These are phyloP conservation scores for Hyaloraphidium curvatum DNA, from an alignment of 192 early-diverging fungal genomes.

Conservation along the genomic window DNA sequence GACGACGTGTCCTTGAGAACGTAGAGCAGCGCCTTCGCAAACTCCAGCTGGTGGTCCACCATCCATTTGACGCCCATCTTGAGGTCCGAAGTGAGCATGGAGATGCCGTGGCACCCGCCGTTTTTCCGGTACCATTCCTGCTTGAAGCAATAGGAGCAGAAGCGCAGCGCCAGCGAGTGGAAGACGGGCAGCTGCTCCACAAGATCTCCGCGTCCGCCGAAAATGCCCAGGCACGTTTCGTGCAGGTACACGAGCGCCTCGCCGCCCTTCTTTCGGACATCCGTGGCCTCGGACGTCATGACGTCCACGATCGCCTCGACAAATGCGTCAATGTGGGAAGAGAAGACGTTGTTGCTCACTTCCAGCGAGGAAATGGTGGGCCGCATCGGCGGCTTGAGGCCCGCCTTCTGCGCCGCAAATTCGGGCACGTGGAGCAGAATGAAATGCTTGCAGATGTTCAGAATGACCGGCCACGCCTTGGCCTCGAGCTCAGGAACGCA, in stretches of 20 bases:
- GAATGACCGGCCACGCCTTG: conserved; percentile 39
- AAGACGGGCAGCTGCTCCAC: conserved; percentile 51
- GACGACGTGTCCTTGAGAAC: conserved; percentile 80
- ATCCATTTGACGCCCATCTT: conserved; percentile 79
- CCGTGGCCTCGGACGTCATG: conserved; percentile 44
- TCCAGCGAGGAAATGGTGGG: conserved; percentile 10
- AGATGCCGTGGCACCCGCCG: conserved; percentile 80
- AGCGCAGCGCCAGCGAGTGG: conserved; percentile 56
- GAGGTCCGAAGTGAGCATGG: conserved; percentile 58
- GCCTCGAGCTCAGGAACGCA: conserved; percentile 34
- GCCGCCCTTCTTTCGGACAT: conserved; percentile 41
- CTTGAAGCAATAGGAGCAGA: conserved; percentile 82
- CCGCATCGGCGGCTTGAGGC: not conserved
- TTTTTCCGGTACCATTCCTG: conserved; percentile 69
- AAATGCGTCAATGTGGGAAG: conserved; percentile 33
- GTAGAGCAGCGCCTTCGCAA: conserved; percentile 78
- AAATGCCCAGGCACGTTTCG: conserved; percentile 18
- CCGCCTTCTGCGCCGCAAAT: conserved; percentile 29
- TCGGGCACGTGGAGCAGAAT: conserved; percentile 52
- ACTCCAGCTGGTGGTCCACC: conserved; percentile 82
- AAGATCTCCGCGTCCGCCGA: not conserved
- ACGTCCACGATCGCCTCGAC: conserved; percentile 58
- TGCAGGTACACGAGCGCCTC: conserved; percentile 42
- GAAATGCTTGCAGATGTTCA: conserved; percentile 53
- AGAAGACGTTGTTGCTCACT: conserved; percentile 14